phyloP scores from a whole-genome alignment of 2,329 filamentous ascomycete genomes.

The Coniochaeta prunicola region DNA sequence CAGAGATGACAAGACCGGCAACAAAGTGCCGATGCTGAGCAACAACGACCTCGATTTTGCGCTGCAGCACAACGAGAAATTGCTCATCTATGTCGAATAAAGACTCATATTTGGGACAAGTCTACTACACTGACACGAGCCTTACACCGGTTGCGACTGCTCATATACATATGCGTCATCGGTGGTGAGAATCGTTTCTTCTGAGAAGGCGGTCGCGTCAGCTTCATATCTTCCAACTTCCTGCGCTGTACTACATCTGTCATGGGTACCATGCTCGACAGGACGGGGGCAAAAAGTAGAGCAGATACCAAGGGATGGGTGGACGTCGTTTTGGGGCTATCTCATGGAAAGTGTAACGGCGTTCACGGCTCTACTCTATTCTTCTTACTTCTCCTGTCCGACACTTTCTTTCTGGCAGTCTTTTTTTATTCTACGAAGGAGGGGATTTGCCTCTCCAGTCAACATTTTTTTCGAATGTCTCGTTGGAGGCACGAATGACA shows the following conservation, averaged over 20 bases:
- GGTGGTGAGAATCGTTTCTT: too few species aligned
- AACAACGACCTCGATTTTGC: constrained; percentile 77
- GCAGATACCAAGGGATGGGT: not conserved
- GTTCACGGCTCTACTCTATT: not conserved
- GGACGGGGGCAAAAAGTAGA: too few species aligned
- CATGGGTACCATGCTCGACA: not conserved
- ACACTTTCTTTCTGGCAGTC: not conserved
- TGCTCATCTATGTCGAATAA: constrained; percentile 66
- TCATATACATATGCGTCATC: too few species aligned
- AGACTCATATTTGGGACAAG: not conserved
- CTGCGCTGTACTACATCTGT: not conserved
- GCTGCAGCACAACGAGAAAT: constrained; percentile 76
- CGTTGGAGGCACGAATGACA: not conserved
- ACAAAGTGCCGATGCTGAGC: constrained; percentile 67
- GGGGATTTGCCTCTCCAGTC: not conserved
- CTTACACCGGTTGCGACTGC: too few species aligned
- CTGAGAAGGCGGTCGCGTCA: not conserved
- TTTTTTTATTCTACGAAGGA: not conserved
- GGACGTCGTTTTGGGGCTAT: not conserved
- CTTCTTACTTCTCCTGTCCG: not conserved
- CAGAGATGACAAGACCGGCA: constrained; percentile 73
- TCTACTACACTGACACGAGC: not conserved
- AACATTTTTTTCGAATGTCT: not conserved
- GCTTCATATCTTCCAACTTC: not conserved
- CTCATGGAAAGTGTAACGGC: not conserved